A percentile compares a stretch with the other conserved stretches of the same genome.
Conservation (phyloP, 2,329 filamentous ascomycete species). For the Cephalotrichum gorgonifer region DNA sequence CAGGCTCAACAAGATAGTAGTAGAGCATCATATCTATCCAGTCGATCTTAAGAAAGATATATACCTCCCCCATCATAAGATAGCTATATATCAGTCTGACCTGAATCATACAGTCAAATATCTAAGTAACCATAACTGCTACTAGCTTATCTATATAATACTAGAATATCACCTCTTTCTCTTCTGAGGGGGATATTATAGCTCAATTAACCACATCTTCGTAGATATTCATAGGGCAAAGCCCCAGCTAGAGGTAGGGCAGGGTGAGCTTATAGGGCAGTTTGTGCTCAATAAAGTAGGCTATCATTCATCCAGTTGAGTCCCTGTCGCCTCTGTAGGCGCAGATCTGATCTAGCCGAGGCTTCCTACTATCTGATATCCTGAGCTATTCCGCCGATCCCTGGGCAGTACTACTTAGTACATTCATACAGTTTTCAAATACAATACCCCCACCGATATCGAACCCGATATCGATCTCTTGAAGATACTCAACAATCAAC, state of each 20-base stretch:
- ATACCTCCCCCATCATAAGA: conserved; percentile 29
- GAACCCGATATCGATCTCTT: background rate
- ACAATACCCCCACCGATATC: background rate
- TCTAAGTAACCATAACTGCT: conserved; percentile 32
- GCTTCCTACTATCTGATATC: background rate
- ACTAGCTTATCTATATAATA: conserved; percentile 25
- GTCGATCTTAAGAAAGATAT: conserved; percentile 30
- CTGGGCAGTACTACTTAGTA: background rate
- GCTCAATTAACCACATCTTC: conserved; percentile 19
- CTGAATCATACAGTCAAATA: conserved; percentile 39
- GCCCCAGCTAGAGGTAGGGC: conserved; percentile 27
- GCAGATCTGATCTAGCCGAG: conserved; percentile 23
- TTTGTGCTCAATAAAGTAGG: conserved; percentile 33
- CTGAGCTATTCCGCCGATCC: background rate
- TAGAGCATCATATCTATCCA: conserved; percentile 15
- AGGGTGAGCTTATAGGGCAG: conserved; percentile 33
- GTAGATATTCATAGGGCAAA: conserved; percentile 29
- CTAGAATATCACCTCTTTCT: conserved; percentile 16
- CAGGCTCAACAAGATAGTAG: conserved; percentile 20
- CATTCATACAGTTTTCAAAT: background rate
- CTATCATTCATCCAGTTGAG: conserved; percentile 8
- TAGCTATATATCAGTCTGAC: conserved; percentile 30
- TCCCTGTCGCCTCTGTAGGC: conserved; percentile 11
- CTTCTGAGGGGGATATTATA: conserved; percentile 11
- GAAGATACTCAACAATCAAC: background rate